A percentile compares a stretch with the other conserved stretches of the same genome.
Evolutionary conservation across 2,329 filamentous ascomycete genomes (phyloP).

Genomic region (Tolypocladium endophyticum): DNA sequence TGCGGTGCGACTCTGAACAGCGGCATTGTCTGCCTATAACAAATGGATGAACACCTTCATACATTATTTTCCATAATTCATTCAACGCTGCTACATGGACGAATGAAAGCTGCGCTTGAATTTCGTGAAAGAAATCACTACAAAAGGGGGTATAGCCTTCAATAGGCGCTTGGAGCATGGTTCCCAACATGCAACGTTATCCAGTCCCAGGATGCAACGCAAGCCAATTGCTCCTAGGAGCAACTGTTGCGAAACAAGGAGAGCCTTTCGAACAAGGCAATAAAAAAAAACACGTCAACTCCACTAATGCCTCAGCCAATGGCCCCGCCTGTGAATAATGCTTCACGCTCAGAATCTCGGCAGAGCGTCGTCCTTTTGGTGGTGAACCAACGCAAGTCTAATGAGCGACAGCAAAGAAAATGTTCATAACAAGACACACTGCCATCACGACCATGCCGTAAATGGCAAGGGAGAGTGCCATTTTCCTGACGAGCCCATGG

Average conservation of each 20-base stretch:
- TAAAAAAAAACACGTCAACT: background rate
- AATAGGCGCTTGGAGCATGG: background rate
- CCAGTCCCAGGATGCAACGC: background rate
- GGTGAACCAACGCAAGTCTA: constrained; percentile 20
- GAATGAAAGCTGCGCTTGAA: background rate
- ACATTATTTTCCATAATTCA: background rate
- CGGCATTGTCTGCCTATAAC: background rate
- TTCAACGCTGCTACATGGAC: too few species aligned
- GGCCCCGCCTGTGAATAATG: background rate
- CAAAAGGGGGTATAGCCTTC: background rate
- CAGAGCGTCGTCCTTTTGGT: constrained; percentile 1
- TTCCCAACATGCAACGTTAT: background rate
- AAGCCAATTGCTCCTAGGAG: background rate
- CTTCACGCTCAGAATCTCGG: constrained; percentile 1
- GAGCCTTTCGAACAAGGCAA: background rate
- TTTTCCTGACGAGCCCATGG: constrained; percentile 54
- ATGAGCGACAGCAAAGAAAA: constrained; percentile 62
- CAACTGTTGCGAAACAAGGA: background rate
- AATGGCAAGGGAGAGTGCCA: constrained; percentile 64
- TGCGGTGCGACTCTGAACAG: background rate
- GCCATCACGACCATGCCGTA: constrained; percentile 88
- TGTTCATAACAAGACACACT: constrained; percentile 76
- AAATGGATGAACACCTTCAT: background rate
- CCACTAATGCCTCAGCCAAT: background rate
- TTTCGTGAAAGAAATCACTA: background rate